Evolutionary conservation across 2,329 filamentous ascomycete genomes (phyloP), one percentile per base, ranked within the genome.

Genomic region (Trichoderma koningiopsis): DNA sequence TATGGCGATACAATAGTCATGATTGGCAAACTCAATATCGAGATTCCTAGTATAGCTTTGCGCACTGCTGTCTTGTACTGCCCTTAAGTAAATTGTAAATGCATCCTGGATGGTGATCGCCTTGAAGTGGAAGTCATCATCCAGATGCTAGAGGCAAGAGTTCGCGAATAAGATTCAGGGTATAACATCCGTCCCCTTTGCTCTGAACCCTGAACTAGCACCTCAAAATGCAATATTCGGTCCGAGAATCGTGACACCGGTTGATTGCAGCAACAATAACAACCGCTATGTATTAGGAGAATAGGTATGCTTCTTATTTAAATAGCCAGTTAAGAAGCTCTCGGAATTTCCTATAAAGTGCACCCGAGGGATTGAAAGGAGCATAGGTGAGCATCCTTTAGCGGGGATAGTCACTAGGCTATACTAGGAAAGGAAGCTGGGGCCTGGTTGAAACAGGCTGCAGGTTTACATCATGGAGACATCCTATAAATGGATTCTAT

Each of bases 371-470:
- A 61, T 22, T 49, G 4, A 24, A 22, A 22, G 47, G 22, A 49
- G 22, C 47, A 24, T 6, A 10, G 33, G 13, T 43, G n/a, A 47
- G 37, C 52, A 61, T 49, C 58, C 40, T 31, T 47, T 13, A 33
- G 58, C 27, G 27, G 40, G 58, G 58, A 61, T 47, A n/a, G 31
- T 49, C 7, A 14, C 16, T 29, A 31, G 58, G 40, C 58, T 61
- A 61, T 31, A 22, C 58, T 47, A 61, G 24, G 37, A 61, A 22
- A 61, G 58, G 58, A 61, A 61, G 58, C 27, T 47, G n/a, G n/a
- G 29, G n/a, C 40, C 31, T 33, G 27, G n/a, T 61, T 19, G 40
- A 61, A 31, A 31, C 58, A 31, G 58, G 3, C 37, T 31, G 27
- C 16, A 8, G 16, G 19, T 49, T 43, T 43, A 31, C 29, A 29